Conservation (phyloP, 108 stramenopile genomes). For the Skeletonema costatum region DNA sequence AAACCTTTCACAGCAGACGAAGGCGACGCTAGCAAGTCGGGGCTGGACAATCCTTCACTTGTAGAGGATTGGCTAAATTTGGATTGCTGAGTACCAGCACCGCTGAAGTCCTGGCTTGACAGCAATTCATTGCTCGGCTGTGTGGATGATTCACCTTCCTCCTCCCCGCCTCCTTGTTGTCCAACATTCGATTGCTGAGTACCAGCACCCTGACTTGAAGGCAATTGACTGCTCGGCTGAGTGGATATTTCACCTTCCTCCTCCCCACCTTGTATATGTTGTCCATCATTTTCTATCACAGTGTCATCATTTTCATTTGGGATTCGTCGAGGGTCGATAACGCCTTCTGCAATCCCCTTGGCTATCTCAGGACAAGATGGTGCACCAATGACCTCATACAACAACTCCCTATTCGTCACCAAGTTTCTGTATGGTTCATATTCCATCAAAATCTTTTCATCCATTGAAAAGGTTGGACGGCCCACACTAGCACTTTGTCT, state of each 20-base stretch:
- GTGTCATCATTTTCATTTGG: not conserved
- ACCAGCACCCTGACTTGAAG: conserved; percentile 19
- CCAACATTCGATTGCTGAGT: conserved; percentile 38
- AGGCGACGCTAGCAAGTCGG: conserved; percentile 45
- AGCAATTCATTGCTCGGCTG: not conserved
- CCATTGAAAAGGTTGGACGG: conserved; percentile 25
- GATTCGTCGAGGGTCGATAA: conserved; percentile 35
- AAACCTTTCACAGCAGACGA: not conserved
- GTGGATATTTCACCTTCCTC: conserved; percentile 10
- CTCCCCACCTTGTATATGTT: not conserved
- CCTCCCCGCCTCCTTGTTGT: conserved; percentile 1
- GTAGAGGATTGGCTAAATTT: conserved; percentile 32
- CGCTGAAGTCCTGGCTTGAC: conserved; percentile 22
- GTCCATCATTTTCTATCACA: conserved; percentile 20
- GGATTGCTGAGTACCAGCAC: conserved; percentile 36
- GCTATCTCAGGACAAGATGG: conserved; percentile 32
- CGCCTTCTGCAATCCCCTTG: conserved; percentile 45
- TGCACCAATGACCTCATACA: conserved; percentile 55
- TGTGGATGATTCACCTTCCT: conserved; percentile 10
- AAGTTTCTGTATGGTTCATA: conserved; percentile 66
- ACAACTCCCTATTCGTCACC: conserved; percentile 31
- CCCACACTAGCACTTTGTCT: not conserved
- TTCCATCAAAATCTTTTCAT: conserved; percentile 52
- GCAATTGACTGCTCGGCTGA: not conserved
- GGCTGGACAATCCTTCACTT: conserved; percentile 31